phyloP scores from a whole-genome alignment of 441 rosid genomes.

The Metrosideros polymorpha region DNA sequence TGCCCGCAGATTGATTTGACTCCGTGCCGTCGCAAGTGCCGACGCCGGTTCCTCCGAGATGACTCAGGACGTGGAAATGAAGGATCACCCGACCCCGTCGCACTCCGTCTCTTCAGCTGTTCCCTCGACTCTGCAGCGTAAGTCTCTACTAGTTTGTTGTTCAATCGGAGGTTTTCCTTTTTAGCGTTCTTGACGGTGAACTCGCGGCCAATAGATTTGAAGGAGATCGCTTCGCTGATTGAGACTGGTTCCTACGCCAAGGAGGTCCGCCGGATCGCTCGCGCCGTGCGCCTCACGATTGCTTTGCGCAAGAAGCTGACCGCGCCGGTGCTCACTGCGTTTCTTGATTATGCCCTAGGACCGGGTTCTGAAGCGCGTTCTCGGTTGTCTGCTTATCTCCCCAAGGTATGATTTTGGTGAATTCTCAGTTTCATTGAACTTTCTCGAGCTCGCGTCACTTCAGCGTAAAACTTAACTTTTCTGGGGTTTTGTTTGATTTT shows the following conservation, averaged over 20 bases:
- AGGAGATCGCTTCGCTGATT: conserved; percentile 36
- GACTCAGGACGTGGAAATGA: conserved; percentile 58
- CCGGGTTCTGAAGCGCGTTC: conserved; percentile 36
- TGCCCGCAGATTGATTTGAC: background rate
- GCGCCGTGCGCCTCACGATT: conserved; percentile 43
- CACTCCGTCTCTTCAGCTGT: conserved; percentile 32
- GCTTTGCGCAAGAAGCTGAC: conserved; percentile 44
- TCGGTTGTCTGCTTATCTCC: conserved; percentile 31
- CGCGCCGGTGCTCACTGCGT: conserved; percentile 21
- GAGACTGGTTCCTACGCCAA: conserved; percentile 35
- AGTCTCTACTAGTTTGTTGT: background rate
- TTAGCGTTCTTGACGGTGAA: background rate
- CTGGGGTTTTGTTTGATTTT: background rate
- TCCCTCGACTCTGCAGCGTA: conserved; percentile 38
- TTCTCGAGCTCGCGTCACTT: background rate
- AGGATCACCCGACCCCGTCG: conserved; percentile 36
- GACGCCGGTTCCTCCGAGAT: conserved; percentile 12
- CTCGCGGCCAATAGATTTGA: conserved; percentile 21
- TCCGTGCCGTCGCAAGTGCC: background rate
- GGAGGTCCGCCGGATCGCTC: conserved; percentile 46
- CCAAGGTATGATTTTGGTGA: conserved; percentile 21
- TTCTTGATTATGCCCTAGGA: conserved; percentile 33
- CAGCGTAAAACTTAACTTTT: background rate
- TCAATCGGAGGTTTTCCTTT: background rate
- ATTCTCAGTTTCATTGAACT: background rate